Base-by-base conservation (phyloP, 805 yeast genomes). In the Kuraishia ogatae region DNA sequence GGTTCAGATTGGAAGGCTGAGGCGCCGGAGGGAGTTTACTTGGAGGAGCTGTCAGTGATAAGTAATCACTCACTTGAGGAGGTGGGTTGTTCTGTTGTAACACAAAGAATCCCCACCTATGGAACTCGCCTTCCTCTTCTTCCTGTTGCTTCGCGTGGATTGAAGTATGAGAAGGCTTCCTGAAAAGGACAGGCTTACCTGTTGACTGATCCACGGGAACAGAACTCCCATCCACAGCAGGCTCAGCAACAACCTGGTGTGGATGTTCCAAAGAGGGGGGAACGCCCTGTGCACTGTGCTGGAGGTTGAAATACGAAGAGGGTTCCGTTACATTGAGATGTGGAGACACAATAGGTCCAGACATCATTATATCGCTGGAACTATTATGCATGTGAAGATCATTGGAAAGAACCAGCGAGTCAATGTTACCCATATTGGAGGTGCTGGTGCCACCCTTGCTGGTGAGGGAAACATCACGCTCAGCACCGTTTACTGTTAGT, bases 61-160 rank as follows among this genome's bases (percentile, higher is more conserved):
- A 3, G n/a, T 35, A 35, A 7, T 35, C 43, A 15, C 43, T 35
- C 4, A 15, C 43, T 15, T 35, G 43, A 15, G 59, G 2, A 66
- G 57, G 24, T 66, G 62, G 53, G 13, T 35, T 35, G 13, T 67
- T 65, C 57, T 85, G 81, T 63, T 83, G 89, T 65, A 84, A 87
- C 60, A 89, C 84, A 62, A 82, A 88, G 63, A 83, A 82, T 20
- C 96, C 96, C 84, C 90, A 83, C 70, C 87, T 83, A 68, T 89
- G 97, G 59, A 90, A 78, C 64, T 88, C 96, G 62, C 97, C 97
- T 73, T 91, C 97, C 66, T 91, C 97, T 58, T 84, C 84, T 65
- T 90, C 97, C 67, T 87, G 89, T 59, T 80, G 81, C 66, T 82
- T 85, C 17, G 91, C 89, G 63, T 87, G 83, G 11, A 79, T 62